Base-by-base conservation (phyloP, 352 stramenopile species). In the Phytophthora podocarpi region DNA sequence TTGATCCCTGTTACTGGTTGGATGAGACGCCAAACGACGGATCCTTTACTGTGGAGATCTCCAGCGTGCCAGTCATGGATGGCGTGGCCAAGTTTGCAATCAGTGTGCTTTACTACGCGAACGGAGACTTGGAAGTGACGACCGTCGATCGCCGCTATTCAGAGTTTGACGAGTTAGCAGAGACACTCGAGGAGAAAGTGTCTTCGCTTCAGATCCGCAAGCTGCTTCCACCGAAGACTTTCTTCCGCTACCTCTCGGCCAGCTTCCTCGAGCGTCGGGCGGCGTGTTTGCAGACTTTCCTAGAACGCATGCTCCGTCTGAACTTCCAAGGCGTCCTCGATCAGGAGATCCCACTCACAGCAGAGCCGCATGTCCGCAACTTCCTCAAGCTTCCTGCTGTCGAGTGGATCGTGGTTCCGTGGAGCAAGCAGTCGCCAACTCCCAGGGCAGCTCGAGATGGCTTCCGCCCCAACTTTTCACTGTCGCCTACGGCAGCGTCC, bases 1-100 rank as follows among this genome's bases (percentile, higher is more conserved):
- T 94, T 13, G 62, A 75, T 30, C 81, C 85, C 0, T 64, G 53
- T 9, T 74, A 64, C 21, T 94, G 85, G 82, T 28, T 70, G 16
- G 30, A 73, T 4, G 67, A 87, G 6, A 67, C 66, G n/a, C 67
- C 59, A n/a, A 70, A 46, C 0, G 72, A 84, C 5, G 80, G 82
- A 8, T 72, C 70, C 2, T 94, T 94, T 55, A 92, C 85, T 0
- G 76, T 91, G 15, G 81, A 92, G 53, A 80, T 92, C 32, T 80
- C 80, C 2, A 71, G 76, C 15, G 73, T 92, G 11, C 62, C 78
- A 2, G 62, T 90, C 27, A 46, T 70, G 2, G 70, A 82, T 21
- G 76, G 65, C 0, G 57, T 78, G 10, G 85, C 81, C 3, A 80
- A 68, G 20, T 94, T 80, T 63, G 71, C 70, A 0, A 85, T 94